phyloP scores from a whole-genome alignment of 129 eudicot genomes.

The Calendula officinalis region DNA sequence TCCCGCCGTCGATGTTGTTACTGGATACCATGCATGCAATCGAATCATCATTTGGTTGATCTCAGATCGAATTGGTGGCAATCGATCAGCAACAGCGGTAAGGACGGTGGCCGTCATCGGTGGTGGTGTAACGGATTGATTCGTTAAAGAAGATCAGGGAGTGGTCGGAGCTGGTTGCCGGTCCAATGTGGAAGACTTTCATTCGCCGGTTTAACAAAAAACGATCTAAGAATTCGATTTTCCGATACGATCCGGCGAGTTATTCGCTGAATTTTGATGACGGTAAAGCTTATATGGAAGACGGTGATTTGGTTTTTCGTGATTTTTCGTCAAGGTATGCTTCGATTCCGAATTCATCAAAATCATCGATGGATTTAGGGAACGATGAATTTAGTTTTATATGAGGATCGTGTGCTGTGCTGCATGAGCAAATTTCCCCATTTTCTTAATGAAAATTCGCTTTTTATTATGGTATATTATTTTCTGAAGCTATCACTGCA shows the following conservation, averaged over 20 bases:
- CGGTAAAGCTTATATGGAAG: conserved; percentile 29
- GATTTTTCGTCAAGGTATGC: conserved; percentile 48
- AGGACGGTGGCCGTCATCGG: neutral
- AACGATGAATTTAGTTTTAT: conserved; percentile 29
- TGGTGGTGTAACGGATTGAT: conserved; percentile 39
- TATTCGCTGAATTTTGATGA: conserved; percentile 46
- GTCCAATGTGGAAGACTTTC: conserved; percentile 66
- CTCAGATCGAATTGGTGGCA: conserved; percentile 31
- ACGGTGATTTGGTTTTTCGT: conserved; percentile 22
- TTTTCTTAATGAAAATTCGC: no score
- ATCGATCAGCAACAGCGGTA: conserved; percentile 13
- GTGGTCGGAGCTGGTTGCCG: conserved; percentile 74
- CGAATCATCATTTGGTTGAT: conserved; percentile 20
- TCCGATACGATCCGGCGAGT: conserved; percentile 47
- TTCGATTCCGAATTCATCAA: conserved; percentile 28
- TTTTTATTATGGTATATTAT: no score
- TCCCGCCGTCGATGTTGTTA: conserved; percentile 35
- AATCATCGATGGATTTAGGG: conserved; percentile 38
- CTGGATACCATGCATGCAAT: conserved; percentile 42
- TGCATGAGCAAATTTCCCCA: no score
- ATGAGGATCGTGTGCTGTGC: conserved; percentile 18
- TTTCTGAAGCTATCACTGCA: no score
- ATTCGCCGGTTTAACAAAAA: conserved; percentile 47
- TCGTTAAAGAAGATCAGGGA: conserved; percentile 45
- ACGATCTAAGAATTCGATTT: conserved; percentile 24